Base-by-base conservation (phyloP, 352 stramenopile genomes). In the Achlya hypogyna region DNA sequence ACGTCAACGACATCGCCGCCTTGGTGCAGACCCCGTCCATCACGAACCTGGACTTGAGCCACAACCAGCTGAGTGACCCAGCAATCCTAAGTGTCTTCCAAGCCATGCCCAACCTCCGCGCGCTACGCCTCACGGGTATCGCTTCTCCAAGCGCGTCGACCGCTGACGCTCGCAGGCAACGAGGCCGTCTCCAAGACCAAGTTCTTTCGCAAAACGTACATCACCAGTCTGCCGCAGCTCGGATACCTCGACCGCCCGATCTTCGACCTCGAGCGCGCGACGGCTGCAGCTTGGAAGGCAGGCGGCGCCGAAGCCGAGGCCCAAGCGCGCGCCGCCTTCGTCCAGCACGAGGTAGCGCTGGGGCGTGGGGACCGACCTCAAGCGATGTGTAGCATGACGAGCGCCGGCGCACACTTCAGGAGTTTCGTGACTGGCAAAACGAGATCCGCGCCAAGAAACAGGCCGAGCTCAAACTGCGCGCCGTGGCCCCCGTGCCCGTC, bases 221-320 rank as follows among this genome's bases (percentile, higher is more conserved):
- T 99, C 43, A 82, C 84, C 42, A 74, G 78, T n/a, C 86, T 96
- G 53, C 76, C 76, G 34, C 69, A 80, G 10, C 67, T 98, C 34
- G 79, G 80, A 28, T 97, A 97, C 67, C 78, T 99, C n/a, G 96
- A 98, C 69, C 82, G 94, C 22, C 95, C 96, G 1, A 86, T 98
- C 42, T 98, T 98, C 67, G 90, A 95, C 0, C 76, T 91, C 20
- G 96, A 99, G 64, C 81, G 91, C 25, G 71, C 77, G 0, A 77
- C 76, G 8, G 86, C 95, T 10, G 75, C 75, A 18, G 96, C 91
- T 16, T 98, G 91, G 92, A 63, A 77, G n/a, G 35, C 69, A 20
- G 96, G 93, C 27, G 96, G 96, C 5, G 69, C 74, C 18, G 92
- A 98, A 40, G 92, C 89, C 5, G 96, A 98, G 74, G 72, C 78